Evolutionary conservation across 805 yeast genomes (phyloP), one percentile per base, ranked within the genome.

Genomic region (Starmerella davenportii): DNA sequence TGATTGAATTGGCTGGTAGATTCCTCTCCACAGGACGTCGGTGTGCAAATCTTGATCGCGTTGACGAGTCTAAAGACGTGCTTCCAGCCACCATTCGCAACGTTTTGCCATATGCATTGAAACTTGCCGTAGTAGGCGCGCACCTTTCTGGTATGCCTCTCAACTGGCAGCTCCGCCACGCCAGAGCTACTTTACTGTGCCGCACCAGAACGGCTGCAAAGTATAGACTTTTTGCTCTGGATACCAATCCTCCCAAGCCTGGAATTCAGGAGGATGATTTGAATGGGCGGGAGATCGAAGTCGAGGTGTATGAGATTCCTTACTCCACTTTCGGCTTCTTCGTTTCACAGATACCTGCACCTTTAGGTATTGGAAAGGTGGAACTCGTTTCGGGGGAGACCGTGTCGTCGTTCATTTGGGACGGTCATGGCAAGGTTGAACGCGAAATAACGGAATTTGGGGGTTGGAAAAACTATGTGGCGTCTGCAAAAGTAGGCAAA

Each of bases 121-220:
- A 75, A 44, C 61, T 87, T 41, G 95, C 95, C 1, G 98, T 90
- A 28, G 96, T 87, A 35, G 98, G 98, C 40, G 95, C 95, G 35
- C 98, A 87, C 55, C 66, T 90, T 48, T 65, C 73, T 40, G 95
- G 94, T 1, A 70, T 82, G 65, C 84, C 84, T 35, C 66, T 87
- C 49, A 84, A 87, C 59, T 85, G 95, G 95, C 98, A 87, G 63
- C 66, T 87, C 44, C 77, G 79, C 50, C 71, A 78, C 56, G 90
- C 77, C 34, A 71, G 75, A 50, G 96, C 96, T 23, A 59, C 72
- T 2, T 72, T 80, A 39, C 52, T 77, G 3, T 64, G 68, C 46
- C 64, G 71, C 21, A 75, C 93, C 5, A 69, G 65, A 30, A 82
- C 96, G 3, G 65, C 93, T 1, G 55, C 67, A 9, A 64, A 72